Evolutionary conservation across 805 yeast genomes (phyloP).

Genomic region (Komagataella populi): DNA sequence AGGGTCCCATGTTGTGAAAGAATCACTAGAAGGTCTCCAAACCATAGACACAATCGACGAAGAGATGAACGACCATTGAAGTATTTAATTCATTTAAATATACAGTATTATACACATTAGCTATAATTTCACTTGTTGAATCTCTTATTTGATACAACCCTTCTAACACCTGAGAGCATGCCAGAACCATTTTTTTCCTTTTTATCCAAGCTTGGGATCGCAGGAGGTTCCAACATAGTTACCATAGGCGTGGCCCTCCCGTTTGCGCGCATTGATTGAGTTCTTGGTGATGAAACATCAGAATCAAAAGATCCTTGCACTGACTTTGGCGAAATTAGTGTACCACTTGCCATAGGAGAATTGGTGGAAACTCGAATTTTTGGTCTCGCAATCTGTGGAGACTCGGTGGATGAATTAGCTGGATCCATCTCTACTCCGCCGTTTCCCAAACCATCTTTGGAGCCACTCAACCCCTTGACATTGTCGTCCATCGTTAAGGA

Average conservation of each 20-base stretch:
- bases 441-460: neutral
- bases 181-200: neutral
- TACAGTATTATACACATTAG: neutral
- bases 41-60: conserved; percentile 1
- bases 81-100: neutral
- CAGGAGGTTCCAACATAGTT: neutral
- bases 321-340: neutral
- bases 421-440: neutral
- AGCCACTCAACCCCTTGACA: neutral
- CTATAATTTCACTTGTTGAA: neutral
- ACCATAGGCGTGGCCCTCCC: neutral
- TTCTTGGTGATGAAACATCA: neutral
- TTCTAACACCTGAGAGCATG: neutral
- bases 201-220: neutral
- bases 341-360: neutral
- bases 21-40: conserved; percentile 52
- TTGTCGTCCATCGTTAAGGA: neutral
- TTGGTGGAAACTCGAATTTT: neutral
- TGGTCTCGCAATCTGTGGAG: neutral
- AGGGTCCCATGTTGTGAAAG: conserved; percentile 74
- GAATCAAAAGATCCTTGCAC: neutral
- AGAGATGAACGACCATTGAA: conserved; percentile 1
- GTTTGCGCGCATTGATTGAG: neutral
- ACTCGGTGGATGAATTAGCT: neutral
- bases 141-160: neutral